Evolutionary conservation across 352 stramenopile genomes (phyloP).

Genomic region (Globisporangium perplexum): DNA sequence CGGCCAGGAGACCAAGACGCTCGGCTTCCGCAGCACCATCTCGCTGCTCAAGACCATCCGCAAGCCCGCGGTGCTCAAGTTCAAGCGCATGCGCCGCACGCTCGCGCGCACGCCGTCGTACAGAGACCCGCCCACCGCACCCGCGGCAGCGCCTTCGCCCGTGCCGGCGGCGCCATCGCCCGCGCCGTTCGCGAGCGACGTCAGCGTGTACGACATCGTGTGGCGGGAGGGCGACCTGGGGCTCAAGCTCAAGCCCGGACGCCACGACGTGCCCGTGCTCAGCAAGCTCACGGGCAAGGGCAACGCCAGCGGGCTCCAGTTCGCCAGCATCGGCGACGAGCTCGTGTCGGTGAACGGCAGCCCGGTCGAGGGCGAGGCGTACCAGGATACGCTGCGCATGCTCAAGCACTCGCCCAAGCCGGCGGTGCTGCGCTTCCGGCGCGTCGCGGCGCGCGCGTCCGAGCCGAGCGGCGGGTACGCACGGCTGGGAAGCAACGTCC

Average conservation of each 20-base stretch:
- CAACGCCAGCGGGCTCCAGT: conserved; percentile 75
- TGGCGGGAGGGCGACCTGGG: conserved; percentile 83
- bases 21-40: conserved; percentile 83
- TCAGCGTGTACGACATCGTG: conserved; percentile 82
- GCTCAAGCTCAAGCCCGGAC: conserved; percentile 81
- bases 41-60: conserved; percentile 82
- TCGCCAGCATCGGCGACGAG: conserved; percentile 76
- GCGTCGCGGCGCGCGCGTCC: conserved; percentile 48
- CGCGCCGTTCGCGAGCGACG: conserved; percentile 27
- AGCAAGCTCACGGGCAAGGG: conserved; percentile 83
- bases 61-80: conserved; percentile 85
- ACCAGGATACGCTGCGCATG: conserved; percentile 82
- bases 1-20: conserved; percentile 76
- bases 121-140: conserved; percentile 21
- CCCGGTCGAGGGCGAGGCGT: conserved; percentile 70
- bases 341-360: conserved; percentile 82
- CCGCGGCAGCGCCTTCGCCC: conserved; percentile 13
- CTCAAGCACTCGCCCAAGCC: conserved; percentile 86
- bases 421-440: conserved; percentile 73
- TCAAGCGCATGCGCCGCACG: conserved; percentile 80
- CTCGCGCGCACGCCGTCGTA: conserved; percentile 54
- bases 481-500: conserved; percentile 27
- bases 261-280: conserved; percentile 69
- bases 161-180: conserved; percentile 23
- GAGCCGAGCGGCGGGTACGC: conserved; percentile 35